Base-by-base conservation (phyloP, 768 basidiomycete genomes). In the Tulasnella sp. region DNA sequence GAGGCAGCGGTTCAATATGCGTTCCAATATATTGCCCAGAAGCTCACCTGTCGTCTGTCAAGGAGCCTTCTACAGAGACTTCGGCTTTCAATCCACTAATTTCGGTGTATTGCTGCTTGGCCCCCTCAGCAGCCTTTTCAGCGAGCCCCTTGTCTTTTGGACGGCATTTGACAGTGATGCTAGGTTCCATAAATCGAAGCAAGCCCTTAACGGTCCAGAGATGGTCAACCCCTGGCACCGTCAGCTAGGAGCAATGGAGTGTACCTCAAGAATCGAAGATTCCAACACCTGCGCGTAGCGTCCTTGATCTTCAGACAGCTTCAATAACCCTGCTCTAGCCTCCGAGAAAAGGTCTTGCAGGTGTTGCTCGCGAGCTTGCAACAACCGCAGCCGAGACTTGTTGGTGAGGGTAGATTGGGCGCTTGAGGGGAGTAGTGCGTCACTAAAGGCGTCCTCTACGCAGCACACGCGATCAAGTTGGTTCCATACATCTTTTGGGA, bases 331-430 rank as follows among this genome's bases (percentile, higher is more conserved):
- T 58, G 87, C 85, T 75, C 94, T 91, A 0, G 96, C 90, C 1
- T 90, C 88, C 10, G 89, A 86, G 85, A 99, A 98, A 81, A 98
- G 90, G 79, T 94, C 92, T 83, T 97, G 94, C 8, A 98, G 87
- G 76, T 96, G 91, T 84, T 98, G 95, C 85, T 98, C 97, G 74
- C 97, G 91, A 79, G 92, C 91, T 84, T 97, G 94, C 14, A 99
- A 90, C 40, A 99, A 89, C 84, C 89, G 91, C 82, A 99, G 89
- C 46, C 98, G 94, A 19, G 97, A 96, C 84, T 95, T 96, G 89
- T 99, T 99, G 82, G 96, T 98, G 81, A 97, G 89, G 36, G 94
- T 98, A 8, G 97, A 99, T 84, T 97, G 94, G 10, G 96, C 92
- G 82, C 97, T 99, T 82, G 42, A 73, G 2, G 78, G 75, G 27